Evolutionary conservation across 1,284 basidiomycete genomes (phyloP), one percentile per base, ranked within the genome.

Genomic region (Sanghuangporus weigelae): DNA sequence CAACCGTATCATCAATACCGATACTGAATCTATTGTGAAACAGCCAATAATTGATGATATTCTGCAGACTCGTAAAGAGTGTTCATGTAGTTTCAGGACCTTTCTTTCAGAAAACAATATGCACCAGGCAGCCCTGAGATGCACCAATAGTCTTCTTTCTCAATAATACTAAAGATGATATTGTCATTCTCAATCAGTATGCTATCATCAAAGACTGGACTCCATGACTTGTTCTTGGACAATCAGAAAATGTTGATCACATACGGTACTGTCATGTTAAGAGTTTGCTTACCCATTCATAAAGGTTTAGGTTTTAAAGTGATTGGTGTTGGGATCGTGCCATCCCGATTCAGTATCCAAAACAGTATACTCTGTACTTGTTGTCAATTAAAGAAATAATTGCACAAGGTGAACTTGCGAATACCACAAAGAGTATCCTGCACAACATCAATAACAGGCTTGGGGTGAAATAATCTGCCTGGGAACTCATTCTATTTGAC

Each of bases 361-460:
- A 99, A 85, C 16, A 99, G 82, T 69, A 99, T 95, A 72, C 99
- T 98, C 74, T 99, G 97, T 3, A 99, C 93, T 54, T 90, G 87
- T 57, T 86, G 88, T 92, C 94, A 96, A 71, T 98, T 95, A 72
- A 96, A 79, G 79, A 97, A 96, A 35, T 86, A 85, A 73, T 99
- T 96, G 40, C 96, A 92, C 11, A 99, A 80, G 0, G 96, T 98
- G 73, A 99, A 95, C 77, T 99, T 99, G 67, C 96, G 91, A 64
- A 99, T 88, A 74, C 97, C 96, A 73, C 96, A 98, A 0, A 99
- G 87, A 0, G 96, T 99, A 74, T 99, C 97, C 76, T 99, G 97
- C 38, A 99, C 97, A 69, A 99, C 99, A 66, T 95, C 97, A 96
- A 99, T 99, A 71, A 99, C 97, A 6, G 97, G 96, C 96, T 82